Evolutionary conservation across 345 rosid genomes (phyloP).

Genomic region (Cardamine occulta): DNA sequence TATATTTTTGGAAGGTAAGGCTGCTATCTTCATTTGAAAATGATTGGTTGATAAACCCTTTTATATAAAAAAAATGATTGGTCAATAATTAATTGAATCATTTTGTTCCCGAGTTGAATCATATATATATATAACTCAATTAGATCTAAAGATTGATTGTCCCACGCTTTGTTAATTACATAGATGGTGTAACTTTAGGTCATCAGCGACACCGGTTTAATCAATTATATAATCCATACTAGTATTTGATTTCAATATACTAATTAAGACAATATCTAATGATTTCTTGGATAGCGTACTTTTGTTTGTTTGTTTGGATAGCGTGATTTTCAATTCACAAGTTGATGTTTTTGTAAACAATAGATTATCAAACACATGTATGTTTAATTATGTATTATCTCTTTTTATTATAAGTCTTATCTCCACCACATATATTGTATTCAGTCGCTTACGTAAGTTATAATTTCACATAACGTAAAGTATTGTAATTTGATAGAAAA

Average conservation of each 20-base stretch:
- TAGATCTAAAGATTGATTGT: background rate
- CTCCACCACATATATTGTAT: background rate
- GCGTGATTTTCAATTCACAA: background rate
- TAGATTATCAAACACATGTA: background rate
- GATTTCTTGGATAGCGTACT: background rate
- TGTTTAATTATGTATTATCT: background rate
- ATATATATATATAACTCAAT: too few relatives aligned
- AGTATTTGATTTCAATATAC: background rate
- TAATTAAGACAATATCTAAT: background rate
- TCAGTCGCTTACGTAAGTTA: background rate
- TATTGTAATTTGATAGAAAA: background rate
- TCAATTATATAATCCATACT: background rate
- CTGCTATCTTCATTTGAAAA: too few relatives aligned
- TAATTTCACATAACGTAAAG: background rate
- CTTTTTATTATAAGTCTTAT: background rate
- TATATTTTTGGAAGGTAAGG: background rate
- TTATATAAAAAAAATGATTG: background rate
- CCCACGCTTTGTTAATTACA: slow-evolving; percentile 7
- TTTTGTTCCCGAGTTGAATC: background rate
- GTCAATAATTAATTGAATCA: background rate
- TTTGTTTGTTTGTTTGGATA: background rate
- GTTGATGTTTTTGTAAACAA: background rate
- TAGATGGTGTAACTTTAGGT: background rate
- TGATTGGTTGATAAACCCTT: too few relatives aligned
- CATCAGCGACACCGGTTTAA: background rate